phyloP scores from a whole-genome alignment of 2,329 filamentous ascomycete species.

The Xylariaceae sp. region DNA sequence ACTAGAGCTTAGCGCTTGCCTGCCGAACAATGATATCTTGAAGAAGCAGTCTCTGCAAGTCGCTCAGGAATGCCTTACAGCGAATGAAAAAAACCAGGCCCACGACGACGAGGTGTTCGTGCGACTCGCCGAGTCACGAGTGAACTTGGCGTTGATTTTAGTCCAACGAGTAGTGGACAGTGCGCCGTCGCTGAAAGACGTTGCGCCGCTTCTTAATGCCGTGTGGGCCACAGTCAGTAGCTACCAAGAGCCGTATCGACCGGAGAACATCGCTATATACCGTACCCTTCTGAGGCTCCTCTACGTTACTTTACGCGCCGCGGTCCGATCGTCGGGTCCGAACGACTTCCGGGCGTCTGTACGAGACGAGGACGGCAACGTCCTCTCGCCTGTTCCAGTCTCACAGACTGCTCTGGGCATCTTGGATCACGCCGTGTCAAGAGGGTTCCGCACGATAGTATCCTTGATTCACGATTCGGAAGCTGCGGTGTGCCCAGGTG shows the following conservation, averaged over 20 bases:
- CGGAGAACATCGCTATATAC: constrained; percentile 62
- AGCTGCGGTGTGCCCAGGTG: constrained; percentile 61
- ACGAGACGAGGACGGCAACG: constrained; percentile 27
- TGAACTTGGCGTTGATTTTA: constrained; percentile 75
- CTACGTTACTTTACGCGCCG: constrained; percentile 72
- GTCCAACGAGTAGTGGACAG: constrained; percentile 70
- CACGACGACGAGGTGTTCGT: constrained; percentile 81
- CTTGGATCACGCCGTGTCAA: constrained; percentile 70
- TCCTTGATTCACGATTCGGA: constrained; percentile 74
- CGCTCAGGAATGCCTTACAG: constrained; percentile 68
- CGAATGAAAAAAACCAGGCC: constrained; percentile 67
- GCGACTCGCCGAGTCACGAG: constrained; percentile 67
- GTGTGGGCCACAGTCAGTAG: constrained; percentile 48
- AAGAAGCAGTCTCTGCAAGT: constrained; percentile 68
- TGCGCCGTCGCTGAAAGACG: constrained; percentile 43
- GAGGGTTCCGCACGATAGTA: constrained; percentile 76
- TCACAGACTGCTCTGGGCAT: constrained; percentile 69
- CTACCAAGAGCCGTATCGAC: constrained; percentile 49
- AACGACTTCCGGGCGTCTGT: constrained; percentile 18
- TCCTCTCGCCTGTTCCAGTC: constrained; percentile 39
- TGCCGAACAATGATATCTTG: constrained; percentile 49
- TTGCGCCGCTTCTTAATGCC: constrained; percentile 46
- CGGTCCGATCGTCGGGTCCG: constrained; percentile 37
- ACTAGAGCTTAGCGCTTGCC: constrained; percentile 69
- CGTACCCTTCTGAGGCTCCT: constrained; percentile 78